Evolutionary conservation across 78 protist species (phyloP).

Genomic region (Thecamonas trahens): DNA sequence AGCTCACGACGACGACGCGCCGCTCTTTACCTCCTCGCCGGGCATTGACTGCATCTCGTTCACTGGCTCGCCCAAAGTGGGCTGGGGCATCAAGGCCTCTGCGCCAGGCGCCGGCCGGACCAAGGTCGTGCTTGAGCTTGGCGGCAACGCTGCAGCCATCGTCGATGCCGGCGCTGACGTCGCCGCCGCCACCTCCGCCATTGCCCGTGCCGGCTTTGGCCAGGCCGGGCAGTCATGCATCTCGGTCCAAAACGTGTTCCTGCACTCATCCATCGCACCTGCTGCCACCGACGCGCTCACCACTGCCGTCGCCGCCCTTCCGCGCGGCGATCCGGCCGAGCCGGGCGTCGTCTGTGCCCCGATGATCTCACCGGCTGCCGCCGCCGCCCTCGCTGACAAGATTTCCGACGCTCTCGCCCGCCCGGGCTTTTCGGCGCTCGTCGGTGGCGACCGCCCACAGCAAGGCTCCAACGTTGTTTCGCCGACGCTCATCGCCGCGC

Average conservation of each 20-base stretch:
- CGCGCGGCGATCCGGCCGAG: conserved; percentile 57
- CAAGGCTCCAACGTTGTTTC: neutral
- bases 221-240: conserved; percentile 73
- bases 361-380: conserved; percentile 56
- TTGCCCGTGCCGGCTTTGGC: conserved; percentile 61
- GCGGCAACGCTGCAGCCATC: conserved; percentile 73
- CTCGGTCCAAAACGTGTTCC: conserved; percentile 52
- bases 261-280: conserved; percentile 48
- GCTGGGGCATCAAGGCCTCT: conserved; percentile 48
- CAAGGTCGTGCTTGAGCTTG: conserved; percentile 56
- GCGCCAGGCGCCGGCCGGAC: conserved; percentile 36
- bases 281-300: conserved; percentile 17
- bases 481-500: conserved; percentile 48
- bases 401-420: neutral
- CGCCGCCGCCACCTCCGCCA: conserved; percentile 28
- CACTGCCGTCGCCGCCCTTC: conserved; percentile 8
- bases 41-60: conserved; percentile 54
- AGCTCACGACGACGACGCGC: conserved; percentile 26
- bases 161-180: conserved; percentile 44
- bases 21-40: conserved; percentile 25
- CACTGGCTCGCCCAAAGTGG: conserved; percentile 44
- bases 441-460: conserved; percentile 32
- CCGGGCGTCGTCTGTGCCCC: conserved; percentile 58
- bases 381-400: conserved; percentile 43
- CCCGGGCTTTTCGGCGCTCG: neutral